Conservation (phyloP, 1,284 basidiomycete species). For the Leccinum subatratum region DNA sequence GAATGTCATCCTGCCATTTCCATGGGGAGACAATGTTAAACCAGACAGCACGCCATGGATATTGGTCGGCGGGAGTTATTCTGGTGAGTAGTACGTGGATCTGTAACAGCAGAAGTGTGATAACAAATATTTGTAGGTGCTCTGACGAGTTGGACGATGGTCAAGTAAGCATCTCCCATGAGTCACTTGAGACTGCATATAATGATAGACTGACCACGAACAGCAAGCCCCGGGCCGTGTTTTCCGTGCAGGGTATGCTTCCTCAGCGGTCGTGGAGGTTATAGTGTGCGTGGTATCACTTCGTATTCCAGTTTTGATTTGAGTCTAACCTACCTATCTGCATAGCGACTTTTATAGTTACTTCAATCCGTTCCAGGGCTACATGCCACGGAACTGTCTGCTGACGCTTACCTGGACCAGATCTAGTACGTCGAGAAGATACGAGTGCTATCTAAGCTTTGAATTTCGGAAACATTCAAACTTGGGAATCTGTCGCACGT, state of each 20-base stretch:
- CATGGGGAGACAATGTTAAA: slow-evolving; percentile 52
- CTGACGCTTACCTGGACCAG: slow-evolving; percentile 58
- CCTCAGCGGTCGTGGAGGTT: slow-evolving; percentile 68
- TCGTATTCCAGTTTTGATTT: background rate
- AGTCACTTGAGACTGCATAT: background rate
- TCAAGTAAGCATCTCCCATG: slow-evolving; percentile 44
- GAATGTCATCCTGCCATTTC: slow-evolving; percentile 62
- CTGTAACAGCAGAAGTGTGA: background rate
- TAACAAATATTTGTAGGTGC: slow-evolving; percentile 33
- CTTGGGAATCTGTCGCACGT: too few species aligned
- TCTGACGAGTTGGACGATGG: slow-evolving; percentile 66
- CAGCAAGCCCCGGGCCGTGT: slow-evolving; percentile 65
- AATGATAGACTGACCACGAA: slow-evolving; percentile 5
- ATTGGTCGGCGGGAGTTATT: slow-evolving; percentile 64
- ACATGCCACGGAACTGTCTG: slow-evolving; percentile 73
- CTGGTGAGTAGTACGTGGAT: slow-evolving; percentile 34
- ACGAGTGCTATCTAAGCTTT: too few species aligned
- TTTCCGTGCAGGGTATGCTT: slow-evolving; percentile 66
- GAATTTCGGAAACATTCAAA: too few species aligned
- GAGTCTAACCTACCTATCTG: background rate
- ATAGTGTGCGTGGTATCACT: slow-evolving; percentile 40
- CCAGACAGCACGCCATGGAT: slow-evolving; percentile 65
- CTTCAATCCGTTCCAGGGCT: slow-evolving; percentile 62
- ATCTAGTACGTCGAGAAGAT: too few species aligned
- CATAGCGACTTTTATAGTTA: slow-evolving; percentile 63